Evolutionary conservation across 768 basidiomycete species (phyloP).

Genomic region (Lactarius evosmus): DNA sequence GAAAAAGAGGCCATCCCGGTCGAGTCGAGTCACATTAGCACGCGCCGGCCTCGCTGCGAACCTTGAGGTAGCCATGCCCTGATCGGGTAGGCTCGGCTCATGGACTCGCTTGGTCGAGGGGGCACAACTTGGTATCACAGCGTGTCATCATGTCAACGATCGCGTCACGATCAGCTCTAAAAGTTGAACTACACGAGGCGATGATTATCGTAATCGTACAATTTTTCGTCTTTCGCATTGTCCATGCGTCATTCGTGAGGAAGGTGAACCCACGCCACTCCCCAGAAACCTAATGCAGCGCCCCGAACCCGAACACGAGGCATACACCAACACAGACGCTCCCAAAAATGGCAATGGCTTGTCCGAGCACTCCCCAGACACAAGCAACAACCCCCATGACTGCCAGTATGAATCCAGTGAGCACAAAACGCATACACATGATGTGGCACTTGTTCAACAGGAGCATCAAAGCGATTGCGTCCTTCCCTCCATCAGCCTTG

Average conservation of each 20-base stretch:
- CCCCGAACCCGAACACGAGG: conserved; percentile 15
- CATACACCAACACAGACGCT: conserved; percentile 18
- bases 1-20: background rate
- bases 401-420: conserved; percentile 14
- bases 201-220: conserved; percentile 18
- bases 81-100: conserved; percentile 25
- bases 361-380: conserved; percentile 13
- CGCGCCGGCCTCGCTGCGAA: conserved; percentile 17
- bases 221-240: background rate
- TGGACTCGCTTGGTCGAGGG: background rate
- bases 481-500: background rate
- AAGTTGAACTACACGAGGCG: conserved; percentile 11
- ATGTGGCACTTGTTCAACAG: conserved; percentile 14
- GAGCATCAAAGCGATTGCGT: background rate
- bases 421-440: conserved; percentile 11
- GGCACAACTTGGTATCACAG: background rate
- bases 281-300: conserved; percentile 14
- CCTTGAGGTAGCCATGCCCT: conserved; percentile 16
- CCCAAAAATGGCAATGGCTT: conserved; percentile 13
- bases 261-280: background rate
- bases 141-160: conserved; percentile 2
- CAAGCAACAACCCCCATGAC: conserved; percentile 12
- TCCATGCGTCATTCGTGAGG: conserved; percentile 8
- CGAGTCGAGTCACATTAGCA: conserved; percentile 18
- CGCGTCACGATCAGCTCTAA: conserved; percentile 10